Base-by-base conservation (phyloP, 768 basidiomycete species). In the Lanmaoa rubissima region DNA sequence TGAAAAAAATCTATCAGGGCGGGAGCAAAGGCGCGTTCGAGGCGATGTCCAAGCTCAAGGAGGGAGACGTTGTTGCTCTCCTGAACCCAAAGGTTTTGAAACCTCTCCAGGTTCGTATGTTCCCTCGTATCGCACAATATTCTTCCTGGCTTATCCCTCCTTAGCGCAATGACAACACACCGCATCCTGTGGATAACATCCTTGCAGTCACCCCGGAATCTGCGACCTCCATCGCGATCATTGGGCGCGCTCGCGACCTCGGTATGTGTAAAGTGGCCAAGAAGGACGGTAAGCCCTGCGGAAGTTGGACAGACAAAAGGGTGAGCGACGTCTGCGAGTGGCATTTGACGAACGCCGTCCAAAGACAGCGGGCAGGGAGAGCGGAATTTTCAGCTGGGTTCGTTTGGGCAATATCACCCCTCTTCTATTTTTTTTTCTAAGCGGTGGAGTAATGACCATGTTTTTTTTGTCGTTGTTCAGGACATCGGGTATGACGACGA, bases 21-120 rank as follows among this genome's bases (percentile, higher is more conserved):
- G 96, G 96, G 3, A 94, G 92, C 61, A 84, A 86, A 7, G 97
- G 97, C 5, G 95, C 94, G 4, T 98, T 91, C 66, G 97, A 98
- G 70, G 78, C 82, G 48, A 84, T 90, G 75, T 87, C 90, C 48
- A 92, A 92, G 65, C 73, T 96, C 53, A 85, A 84, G 57, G 90
- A 94, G 61, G 97, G 97, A 2, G 88, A 92, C 46, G 94, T 98
- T 5, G 77, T 98, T 40, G 91, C 93, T 1, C 78, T 99, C 41
- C 75, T 98, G 19, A 97, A 96, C 65, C 94, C 97, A 0, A 81
- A 80, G 51, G 82, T 98, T 44, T 74, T 97, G 55, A 91, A 91
- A 65, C 94, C 94, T 12, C 88, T 89, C 60, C 86, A 91, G 73
- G 93, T 93, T 52, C 56, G 82, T 61, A 3, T 32, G 5, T 46